Percentiles rank a stretch among this genome's conserved stretches.
Conservation (phyloP, 805 yeast genomes). For the Ogataea zsoltii region DNA sequence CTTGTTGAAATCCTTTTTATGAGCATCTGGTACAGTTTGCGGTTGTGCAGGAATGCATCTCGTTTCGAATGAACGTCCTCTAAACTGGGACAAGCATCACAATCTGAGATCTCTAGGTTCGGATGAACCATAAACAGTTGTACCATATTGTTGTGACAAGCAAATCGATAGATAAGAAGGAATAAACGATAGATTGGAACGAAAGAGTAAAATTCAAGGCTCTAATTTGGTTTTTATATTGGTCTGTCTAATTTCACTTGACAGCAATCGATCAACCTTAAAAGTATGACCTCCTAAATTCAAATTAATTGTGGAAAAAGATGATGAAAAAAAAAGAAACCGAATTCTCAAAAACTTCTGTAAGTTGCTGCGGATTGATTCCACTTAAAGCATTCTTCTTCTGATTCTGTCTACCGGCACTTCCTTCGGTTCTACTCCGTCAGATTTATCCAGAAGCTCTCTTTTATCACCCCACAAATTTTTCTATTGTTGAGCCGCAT, state of each 20-base stretch:
- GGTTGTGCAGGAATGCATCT: constrained; percentile 17
- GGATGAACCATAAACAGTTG: constrained; percentile 34
- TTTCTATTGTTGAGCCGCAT: constrained; percentile 1
- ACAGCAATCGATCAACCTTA: constrained; percentile 4
- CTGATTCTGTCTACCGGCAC: not conserved
- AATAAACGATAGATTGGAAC: no score
- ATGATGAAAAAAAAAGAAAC: not conserved
- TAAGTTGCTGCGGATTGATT: not conserved
- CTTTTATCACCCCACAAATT: constrained; percentile 7
- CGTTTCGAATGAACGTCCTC: constrained; percentile 21
- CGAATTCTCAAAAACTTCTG: not conserved
- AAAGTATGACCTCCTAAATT: not conserved
- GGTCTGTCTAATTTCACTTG: not conserved
- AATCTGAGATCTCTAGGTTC: constrained; percentile 30
- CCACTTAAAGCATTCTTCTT: not conserved
- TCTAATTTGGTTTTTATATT: not conserved
- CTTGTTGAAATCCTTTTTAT: constrained; percentile 10
- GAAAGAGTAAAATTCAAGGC: no score
- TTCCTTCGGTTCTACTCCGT: not conserved
- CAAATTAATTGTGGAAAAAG: not conserved
- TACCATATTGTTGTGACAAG: constrained; percentile 18
- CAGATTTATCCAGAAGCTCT: not conserved
- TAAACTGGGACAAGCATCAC: constrained; percentile 26
- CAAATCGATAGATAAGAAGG: no score
- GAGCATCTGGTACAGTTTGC: constrained; percentile 16